A percentile compares a stretch with the other conserved stretches of the same genome.
phyloP scores from a whole-genome alignment of 2,329 filamentous ascomycete genomes.

The Diaporthe vaccinii region DNA sequence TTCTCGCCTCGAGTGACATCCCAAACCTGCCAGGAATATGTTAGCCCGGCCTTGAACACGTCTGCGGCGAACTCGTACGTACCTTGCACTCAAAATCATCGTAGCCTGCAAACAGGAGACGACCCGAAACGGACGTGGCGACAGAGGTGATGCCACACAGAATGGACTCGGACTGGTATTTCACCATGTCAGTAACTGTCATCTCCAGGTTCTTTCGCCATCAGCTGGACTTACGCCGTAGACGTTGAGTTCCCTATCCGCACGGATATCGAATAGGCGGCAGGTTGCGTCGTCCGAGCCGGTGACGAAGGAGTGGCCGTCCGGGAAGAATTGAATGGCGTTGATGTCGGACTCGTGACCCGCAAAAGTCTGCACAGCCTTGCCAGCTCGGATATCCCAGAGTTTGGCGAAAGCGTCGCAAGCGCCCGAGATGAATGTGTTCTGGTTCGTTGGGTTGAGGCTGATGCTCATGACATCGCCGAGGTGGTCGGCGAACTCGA shows the following conservation, averaged over 20 bases:
- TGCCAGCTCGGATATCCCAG: slow-evolving; percentile 98
- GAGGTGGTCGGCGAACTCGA: slow-evolving; percentile 97
- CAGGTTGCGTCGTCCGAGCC: slow-evolving; percentile 98
- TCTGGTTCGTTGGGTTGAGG: slow-evolving; percentile 98
- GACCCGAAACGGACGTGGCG: slow-evolving; percentile 95
- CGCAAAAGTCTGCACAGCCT: slow-evolving; percentile 98
- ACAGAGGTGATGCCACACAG: slow-evolving; percentile 98
- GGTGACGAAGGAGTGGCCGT: slow-evolving; percentile 97
- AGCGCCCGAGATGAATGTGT: slow-evolving; percentile 98
- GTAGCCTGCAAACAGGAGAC: slow-evolving; percentile 95
- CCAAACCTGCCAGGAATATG: slow-evolving; percentile 80
- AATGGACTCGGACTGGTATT: slow-evolving; percentile 88
- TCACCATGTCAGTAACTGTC: slow-evolving; percentile 46
- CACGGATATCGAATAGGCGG: slow-evolving; percentile 96
- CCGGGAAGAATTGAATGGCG: slow-evolving; percentile 99
- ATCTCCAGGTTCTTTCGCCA: neutral
- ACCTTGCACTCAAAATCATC: slow-evolving; percentile 99
- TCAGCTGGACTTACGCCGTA: slow-evolving; percentile 69
- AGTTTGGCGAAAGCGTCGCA: slow-evolving; percentile 99
- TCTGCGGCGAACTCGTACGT: slow-evolving; percentile 49
- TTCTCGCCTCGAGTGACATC: slow-evolving; percentile 97
- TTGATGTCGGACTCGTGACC: slow-evolving; percentile 99
- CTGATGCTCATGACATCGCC: slow-evolving; percentile 99
- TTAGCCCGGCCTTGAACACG: slow-evolving; percentile 10
- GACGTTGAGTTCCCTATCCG: slow-evolving; percentile 83